phyloP scores from a whole-genome alignment of 495 filamentous ascomycete species.

The Penicillium alfredii region DNA sequence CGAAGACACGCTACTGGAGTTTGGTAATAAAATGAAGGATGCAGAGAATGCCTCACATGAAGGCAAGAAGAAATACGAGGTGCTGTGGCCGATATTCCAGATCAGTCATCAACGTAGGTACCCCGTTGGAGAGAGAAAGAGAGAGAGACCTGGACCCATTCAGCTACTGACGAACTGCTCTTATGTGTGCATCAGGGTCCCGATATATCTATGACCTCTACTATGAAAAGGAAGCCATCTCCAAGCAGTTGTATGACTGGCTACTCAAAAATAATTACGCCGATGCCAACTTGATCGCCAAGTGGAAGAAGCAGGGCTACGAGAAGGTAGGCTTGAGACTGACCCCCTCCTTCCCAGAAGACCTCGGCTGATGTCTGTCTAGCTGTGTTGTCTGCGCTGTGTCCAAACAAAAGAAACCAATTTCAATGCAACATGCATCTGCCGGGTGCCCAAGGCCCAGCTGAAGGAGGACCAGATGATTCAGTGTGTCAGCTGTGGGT shows the following conservation, averaged over 20 bases:
- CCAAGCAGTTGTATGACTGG: conserved; percentile 87
- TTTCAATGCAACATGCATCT: conserved; percentile 96
- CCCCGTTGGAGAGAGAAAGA: too few species aligned
- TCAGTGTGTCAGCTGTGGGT: conserved; percentile 95
- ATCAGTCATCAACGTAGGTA: conserved; percentile 90
- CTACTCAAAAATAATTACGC: conserved; percentile 95
- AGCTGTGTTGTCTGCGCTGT: conserved; percentile 91
- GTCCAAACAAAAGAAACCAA: conserved; percentile 99
- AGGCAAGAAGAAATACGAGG: conserved; percentile 78
- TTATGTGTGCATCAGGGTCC: conserved; percentile 42
- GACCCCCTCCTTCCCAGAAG: too few species aligned
- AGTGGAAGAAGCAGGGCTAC: conserved; percentile 99
- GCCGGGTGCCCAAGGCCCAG: conserved; percentile 87
- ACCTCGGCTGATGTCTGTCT: conserved; percentile 12
- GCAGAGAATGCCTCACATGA: conserved; percentile 77
- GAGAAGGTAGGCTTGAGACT: conserved; percentile 87
- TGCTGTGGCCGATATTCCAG: conserved; percentile 94
- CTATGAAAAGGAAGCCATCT: conserved; percentile 95
- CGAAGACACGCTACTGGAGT: conserved; percentile 92
- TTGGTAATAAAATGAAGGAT: conserved; percentile 98
- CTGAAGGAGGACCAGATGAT: conserved; percentile 86
- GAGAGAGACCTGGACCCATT: too few species aligned
- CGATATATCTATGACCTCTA: conserved; percentile 97
- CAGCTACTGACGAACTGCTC: conserved; percentile 4
- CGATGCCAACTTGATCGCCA: conserved; percentile 90